Evolutionary conservation across 768 basidiomycete genomes (phyloP), one percentile per base, ranked within the genome.

Genomic region (Sarcodon sp.): DNA sequence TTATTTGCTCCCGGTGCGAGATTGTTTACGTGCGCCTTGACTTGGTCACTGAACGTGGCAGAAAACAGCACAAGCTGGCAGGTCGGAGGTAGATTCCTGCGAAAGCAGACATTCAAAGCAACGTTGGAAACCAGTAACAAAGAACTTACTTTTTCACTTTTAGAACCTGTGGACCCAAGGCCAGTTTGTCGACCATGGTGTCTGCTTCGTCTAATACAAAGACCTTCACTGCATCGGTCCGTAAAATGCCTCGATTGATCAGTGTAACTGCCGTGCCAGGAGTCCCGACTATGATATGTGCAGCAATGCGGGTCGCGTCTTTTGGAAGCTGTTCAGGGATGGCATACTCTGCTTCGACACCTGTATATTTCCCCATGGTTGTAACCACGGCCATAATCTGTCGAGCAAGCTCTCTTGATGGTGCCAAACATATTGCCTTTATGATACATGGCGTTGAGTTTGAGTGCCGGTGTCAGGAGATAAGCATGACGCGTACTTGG

Each of bases 161-260:
- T 43, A 94, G 66, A 0, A 88, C 93, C 65, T 98, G 93, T 53
- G 98, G 94, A 9, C 92, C 90, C 45, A 98, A 68, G 15, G 88
- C 87, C 62, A 92, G 89, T 58, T 90, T 81, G 60, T 93, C 92
- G 55, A 99, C 70, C 94, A 98, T 98, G 66, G 97, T 96, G 66
- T 99, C 96, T 35, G 96, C 96, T 66, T 99, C 96, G 59, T 99
- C 96, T 7, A 98, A 71, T 3, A 98, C 94, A 49, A 98, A 90
- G 3, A 94, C 87, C 59, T 88, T 89, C 62, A 99, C 75, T 32
- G 81, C 71, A 44, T 72, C 75, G 12, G 83, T 69, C 58, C 98
- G 88, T 50, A 98, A 74, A 39, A 90, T 82, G 54, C 68, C 82
- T 58, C 75, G 72, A 55, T 79, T 69, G 57, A 97, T 78, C 59